Conservation (phyloP, 495 filamentous ascomycete species). For the Elaphomyces granulatus region DNA sequence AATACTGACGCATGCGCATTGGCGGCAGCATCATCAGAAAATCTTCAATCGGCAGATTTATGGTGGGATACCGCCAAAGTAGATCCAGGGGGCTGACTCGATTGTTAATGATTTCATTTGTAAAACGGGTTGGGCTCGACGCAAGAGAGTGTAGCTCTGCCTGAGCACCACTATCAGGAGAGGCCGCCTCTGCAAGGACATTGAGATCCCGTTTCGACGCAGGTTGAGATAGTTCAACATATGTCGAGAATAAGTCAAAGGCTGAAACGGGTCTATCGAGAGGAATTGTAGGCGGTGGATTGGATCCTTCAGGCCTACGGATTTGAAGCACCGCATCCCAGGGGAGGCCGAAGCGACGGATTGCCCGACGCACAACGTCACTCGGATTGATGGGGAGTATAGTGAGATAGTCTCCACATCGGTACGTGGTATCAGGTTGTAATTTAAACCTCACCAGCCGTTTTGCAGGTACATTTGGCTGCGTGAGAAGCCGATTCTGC, state of each 20-base stretch:
- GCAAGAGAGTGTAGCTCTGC: conserved; percentile 19
- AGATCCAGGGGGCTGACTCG: conserved; percentile 51
- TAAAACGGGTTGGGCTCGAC: conserved; percentile 28
- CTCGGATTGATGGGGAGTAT: conserved; percentile 55
- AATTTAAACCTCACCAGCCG: conserved; percentile 51
- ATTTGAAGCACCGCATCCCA: conserved; percentile 44
- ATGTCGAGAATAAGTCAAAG: conserved; percentile 46
- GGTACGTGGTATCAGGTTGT: conserved; percentile 50
- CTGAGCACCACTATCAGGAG: conserved; percentile 15
- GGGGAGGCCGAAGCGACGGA: conserved; percentile 40
- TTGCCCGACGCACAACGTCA: conserved; percentile 39
- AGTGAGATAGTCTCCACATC: conserved; percentile 62
- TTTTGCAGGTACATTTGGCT: conserved; percentile 41
- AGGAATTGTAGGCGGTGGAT: conserved; percentile 40
- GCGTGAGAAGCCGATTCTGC: conserved; percentile 39
- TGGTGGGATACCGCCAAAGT: conserved; percentile 40
- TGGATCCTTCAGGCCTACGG: conserved; percentile 20
- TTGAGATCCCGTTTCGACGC: conserved; percentile 43
- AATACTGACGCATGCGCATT: conserved; percentile 64
- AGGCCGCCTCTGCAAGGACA: conserved; percentile 28
- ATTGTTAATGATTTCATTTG: conserved; percentile 37
- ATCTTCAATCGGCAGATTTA: conserved; percentile 41
- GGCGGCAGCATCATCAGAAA: conserved; percentile 59
- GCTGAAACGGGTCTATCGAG: conserved; percentile 43
- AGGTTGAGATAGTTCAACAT: conserved; percentile 58